phyloP scores from a whole-genome alignment of 495 filamentous ascomycete species.

The Aspergillus diversus region DNA sequence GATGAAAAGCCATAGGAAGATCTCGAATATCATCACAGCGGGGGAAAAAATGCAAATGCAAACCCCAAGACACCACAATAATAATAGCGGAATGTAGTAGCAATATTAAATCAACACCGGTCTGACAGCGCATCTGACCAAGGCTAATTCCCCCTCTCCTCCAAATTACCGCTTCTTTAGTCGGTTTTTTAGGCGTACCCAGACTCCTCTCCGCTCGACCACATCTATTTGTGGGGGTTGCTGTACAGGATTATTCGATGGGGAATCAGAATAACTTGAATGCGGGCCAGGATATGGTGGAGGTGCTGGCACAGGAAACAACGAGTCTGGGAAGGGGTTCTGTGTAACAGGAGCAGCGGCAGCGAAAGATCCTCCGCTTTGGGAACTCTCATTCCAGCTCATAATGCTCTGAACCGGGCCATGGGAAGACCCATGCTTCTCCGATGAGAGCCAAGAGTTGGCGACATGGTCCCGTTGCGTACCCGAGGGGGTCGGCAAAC shows the following conservation, averaged over 20 bases:
- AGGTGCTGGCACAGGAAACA: background rate
- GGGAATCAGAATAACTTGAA: no score
- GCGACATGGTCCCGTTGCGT: background rate
- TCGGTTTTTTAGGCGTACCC: conserved; percentile 5
- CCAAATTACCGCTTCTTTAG: background rate
- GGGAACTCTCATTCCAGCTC: conserved; percentile 5
- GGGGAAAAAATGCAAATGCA: no score
- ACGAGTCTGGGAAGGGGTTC: background rate
- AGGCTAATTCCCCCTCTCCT: background rate
- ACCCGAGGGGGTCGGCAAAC: background rate
- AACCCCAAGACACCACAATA: no score
- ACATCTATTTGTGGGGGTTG: background rate
- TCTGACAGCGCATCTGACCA: no score
- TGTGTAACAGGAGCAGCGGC: background rate
- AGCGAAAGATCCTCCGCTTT: background rate
- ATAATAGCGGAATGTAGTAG: no score
- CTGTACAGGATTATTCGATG: background rate
- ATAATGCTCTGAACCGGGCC: conserved; percentile 12
- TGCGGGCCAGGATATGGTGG: conserved; percentile 9
- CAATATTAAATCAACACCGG: background rate
- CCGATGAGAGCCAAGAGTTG: conserved; percentile 11
- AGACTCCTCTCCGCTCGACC: conserved; percentile 9
- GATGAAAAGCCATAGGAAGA: no score
- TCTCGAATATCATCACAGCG: no score
- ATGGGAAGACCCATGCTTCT: conserved; percentile 6